These are phyloP conservation scores for Tarenaya hassleriana DNA, from an alignment of 345 rosid genomes.

Conservation along the genomic window DNA sequence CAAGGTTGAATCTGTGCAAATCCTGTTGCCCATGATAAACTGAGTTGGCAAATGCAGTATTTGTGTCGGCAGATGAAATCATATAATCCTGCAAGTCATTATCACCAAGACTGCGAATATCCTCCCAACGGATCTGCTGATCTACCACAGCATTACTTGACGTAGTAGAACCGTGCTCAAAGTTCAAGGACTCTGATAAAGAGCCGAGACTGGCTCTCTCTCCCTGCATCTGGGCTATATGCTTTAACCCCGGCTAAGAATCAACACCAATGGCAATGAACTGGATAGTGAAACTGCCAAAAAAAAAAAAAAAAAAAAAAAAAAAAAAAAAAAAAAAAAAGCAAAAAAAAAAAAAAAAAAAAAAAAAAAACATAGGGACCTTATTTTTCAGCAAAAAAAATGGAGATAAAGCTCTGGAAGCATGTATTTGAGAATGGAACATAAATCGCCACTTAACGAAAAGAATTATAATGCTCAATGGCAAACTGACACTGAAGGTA, in stretches of 20 bases:
- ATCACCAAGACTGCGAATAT: slow-evolving; percentile 44
- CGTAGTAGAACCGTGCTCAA: slow-evolving; percentile 75
- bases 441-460: slow-evolving; percentile 6
- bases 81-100: slow-evolving; percentile 40
- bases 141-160: slow-evolving; percentile 51
- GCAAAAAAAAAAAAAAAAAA: too few species aligned
- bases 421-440: too few species aligned
- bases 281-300: slow-evolving; percentile 13
- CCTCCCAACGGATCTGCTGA: slow-evolving; percentile 61
- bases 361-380: not conserved
- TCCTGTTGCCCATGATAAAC: slow-evolving; percentile 45
- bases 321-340: too few species aligned
- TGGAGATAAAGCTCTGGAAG: not conserved
- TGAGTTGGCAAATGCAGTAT: slow-evolving; percentile 34
- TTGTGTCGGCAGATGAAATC: slow-evolving; percentile 39
- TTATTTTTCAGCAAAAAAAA: slow-evolving; percentile 10
- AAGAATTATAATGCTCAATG: not conserved
- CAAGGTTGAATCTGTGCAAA: slow-evolving; percentile 40
- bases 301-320: too few species aligned
- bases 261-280: slow-evolving; percentile 20
- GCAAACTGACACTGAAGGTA: slow-evolving; percentile 2
- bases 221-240: slow-evolving; percentile 72
- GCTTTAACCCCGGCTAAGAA: slow-evolving; percentile 15
- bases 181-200: slow-evolving; percentile 60
- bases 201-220: slow-evolving; percentile 69